These are phyloP conservation scores for Entonaema liquescens DNA, from an alignment of 495 filamentous ascomycete species.

Conservation along the genomic window DNA sequence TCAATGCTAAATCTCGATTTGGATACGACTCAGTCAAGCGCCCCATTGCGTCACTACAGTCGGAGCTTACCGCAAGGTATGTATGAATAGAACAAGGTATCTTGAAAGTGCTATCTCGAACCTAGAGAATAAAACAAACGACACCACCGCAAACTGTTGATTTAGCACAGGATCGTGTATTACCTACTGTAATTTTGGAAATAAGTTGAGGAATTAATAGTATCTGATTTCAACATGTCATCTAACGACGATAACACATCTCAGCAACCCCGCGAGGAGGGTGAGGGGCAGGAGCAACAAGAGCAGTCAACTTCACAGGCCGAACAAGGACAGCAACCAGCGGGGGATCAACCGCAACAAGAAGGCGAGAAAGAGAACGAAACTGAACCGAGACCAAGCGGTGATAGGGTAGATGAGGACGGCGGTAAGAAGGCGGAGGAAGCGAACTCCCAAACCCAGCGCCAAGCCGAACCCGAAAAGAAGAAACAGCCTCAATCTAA, in stretches of 20 bases:
- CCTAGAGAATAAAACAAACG: constrained; percentile 31
- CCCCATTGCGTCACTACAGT: constrained; percentile 34
- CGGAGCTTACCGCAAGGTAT: constrained; percentile 12
- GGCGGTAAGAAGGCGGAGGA: background rate
- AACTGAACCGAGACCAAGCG: constrained; percentile 35
- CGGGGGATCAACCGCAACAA: constrained; percentile 6
- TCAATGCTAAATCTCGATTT: constrained; percentile 25
- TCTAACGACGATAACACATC: constrained; percentile 27
- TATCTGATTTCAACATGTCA: constrained; percentile 24
- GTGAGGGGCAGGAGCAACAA: constrained; percentile 17
- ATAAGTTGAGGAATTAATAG: background rate
- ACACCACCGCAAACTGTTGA: background rate
- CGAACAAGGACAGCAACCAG: constrained; percentile 13
- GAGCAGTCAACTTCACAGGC: constrained; percentile 10
- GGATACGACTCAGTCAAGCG: constrained; percentile 28
- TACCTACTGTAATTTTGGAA: background rate
- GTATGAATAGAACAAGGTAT: constrained; percentile 15
- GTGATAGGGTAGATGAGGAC: constrained; percentile 53
- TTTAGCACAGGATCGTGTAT: background rate
- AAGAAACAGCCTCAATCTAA: constrained; percentile 22
- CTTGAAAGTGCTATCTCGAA: constrained; percentile 10
- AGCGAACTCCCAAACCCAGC: background rate
- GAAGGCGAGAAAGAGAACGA: constrained; percentile 25
- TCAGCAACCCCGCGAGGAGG: constrained; percentile 23
- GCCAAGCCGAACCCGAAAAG: constrained; percentile 12